phyloP scores from a whole-genome alignment of 2,329 filamentous ascomycete species.

The Colletotrichum sp. region DNA sequence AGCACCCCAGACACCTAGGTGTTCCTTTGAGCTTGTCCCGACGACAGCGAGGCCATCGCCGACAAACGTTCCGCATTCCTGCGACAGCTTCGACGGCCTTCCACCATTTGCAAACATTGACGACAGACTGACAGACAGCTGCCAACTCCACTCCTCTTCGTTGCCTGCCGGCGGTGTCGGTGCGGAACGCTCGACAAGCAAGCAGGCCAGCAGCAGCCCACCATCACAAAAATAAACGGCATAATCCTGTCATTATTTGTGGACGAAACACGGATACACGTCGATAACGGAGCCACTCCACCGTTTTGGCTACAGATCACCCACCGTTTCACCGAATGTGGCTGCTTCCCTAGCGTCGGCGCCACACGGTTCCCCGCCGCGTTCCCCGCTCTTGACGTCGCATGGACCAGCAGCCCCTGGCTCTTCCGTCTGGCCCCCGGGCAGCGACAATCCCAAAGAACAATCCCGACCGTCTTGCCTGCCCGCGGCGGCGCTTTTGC shows the following conservation, averaged over 20 bases:
- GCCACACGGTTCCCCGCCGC: constrained; percentile 6
- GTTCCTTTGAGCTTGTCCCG: not conserved
- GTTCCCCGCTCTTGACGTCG: constrained; percentile 7
- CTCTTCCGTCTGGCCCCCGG: not conserved
- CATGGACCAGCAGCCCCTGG: not conserved
- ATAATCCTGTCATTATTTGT: not conserved
- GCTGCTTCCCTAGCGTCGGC: constrained; percentile 3
- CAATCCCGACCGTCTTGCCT: not conserved
- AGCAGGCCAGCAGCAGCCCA: not conserved
- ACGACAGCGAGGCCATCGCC: not conserved
- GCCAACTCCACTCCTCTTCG: not conserved
- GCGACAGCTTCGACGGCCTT: not conserved
- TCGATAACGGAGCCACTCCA: constrained; percentile 1
- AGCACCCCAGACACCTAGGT: not conserved
- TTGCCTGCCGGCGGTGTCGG: constrained; percentile 1
- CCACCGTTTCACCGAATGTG: constrained; percentile 10
- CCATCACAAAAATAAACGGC: not conserved
- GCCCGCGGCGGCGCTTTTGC: not conserved
- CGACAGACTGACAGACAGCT: not conserved
- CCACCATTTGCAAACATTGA: not conserved
- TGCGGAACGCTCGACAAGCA: not conserved
- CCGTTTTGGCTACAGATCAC: constrained; percentile 11
- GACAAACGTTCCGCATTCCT: not conserved
- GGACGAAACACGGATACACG: not conserved
- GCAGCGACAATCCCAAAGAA: not conserved